Evolutionary conservation across 78 protist genomes (phyloP).

Genomic region (Polysphondylium violaceum): DNA sequence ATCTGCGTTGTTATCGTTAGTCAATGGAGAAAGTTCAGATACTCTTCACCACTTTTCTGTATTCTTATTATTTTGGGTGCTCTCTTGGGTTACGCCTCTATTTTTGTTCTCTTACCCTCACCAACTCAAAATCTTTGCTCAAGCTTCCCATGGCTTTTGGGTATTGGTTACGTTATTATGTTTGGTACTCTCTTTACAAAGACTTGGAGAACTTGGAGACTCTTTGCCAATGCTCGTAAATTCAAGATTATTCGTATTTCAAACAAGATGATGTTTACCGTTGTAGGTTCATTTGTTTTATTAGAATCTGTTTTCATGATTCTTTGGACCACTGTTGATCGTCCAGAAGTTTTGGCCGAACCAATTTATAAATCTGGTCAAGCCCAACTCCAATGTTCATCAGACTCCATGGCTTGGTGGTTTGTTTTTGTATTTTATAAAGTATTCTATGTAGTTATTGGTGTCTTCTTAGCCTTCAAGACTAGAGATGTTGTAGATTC

Average conservation of each 20-base stretch:
- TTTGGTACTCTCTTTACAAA: conserved; percentile 40
- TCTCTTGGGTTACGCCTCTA: conserved; percentile 20
- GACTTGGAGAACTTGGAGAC: conserved; percentile 41
- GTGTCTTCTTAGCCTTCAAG: conserved; percentile 71
- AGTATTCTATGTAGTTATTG: conserved; percentile 44
- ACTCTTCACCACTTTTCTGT: conserved; percentile 76
- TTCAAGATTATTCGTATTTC: conserved; percentile 48
- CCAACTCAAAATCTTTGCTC: conserved; percentile 48
- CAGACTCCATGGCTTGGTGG: conserved; percentile 24
- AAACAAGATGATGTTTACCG: not conserved
- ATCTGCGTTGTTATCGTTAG: conserved; percentile 21
- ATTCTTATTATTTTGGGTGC: conserved; percentile 64
- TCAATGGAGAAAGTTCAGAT: conserved; percentile 76
- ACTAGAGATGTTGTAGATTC: conserved; percentile 72
- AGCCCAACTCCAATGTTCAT: conserved; percentile 28
- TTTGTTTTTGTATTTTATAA: conserved; percentile 26
- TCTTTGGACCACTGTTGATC: conserved; percentile 37
- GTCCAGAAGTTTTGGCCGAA: conserved; percentile 7
- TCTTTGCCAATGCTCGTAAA: conserved; percentile 25
- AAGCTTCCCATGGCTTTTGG: conserved; percentile 57
- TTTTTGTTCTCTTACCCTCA: not conserved
- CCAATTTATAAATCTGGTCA: conserved; percentile 32
- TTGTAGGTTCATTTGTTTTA: conserved; percentile 31
- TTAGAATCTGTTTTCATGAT: conserved; percentile 12
- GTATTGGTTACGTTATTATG: conserved; percentile 49